Evolutionary conservation across 1,139 yeast species (phyloP).

Genomic region (Pichia sp.): DNA sequence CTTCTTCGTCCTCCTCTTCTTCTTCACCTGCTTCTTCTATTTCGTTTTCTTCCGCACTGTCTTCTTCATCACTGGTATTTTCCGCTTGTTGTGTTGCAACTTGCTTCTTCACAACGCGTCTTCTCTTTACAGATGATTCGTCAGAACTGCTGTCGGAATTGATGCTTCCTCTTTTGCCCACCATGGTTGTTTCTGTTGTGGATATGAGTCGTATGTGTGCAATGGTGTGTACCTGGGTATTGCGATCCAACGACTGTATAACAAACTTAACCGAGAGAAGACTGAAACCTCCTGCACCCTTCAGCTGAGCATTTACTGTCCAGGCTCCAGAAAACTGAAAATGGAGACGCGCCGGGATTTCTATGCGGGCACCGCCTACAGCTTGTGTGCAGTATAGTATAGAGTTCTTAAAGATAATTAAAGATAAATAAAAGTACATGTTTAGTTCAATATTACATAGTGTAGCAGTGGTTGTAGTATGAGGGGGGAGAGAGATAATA

Average conservation of each 20-base stretch:
- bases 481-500: not conserved
- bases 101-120: conserved; percentile 2
- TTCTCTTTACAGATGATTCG: not conserved
- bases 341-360: too few relatives aligned
- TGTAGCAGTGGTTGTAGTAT: not conserved
- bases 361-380: too few relatives aligned
- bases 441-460: not conserved
- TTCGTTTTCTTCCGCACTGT: not conserved
- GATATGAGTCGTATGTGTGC: too few relatives aligned
- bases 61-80: not conserved
- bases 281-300: too few relatives aligned
- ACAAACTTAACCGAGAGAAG: too few relatives aligned
- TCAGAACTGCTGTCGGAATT: not conserved
- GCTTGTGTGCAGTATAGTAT: too few relatives aligned
- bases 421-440: not conserved
- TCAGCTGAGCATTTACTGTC: too few relatives aligned
- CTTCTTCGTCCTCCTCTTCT: not conserved
- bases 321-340: too few relatives aligned
- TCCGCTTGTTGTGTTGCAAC: not conserved
- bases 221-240: too few relatives aligned
- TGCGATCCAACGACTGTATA: too few relatives aligned
- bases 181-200: too few relatives aligned
- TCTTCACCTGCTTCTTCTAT: conserved; percentile 1
- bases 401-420: conserved; percentile 1
- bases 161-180: too few relatives aligned